These are phyloP conservation scores for Fusarium torulosum DNA, from an alignment of 2,329 filamentous ascomycete genomes.

Conservation along the genomic window DNA sequence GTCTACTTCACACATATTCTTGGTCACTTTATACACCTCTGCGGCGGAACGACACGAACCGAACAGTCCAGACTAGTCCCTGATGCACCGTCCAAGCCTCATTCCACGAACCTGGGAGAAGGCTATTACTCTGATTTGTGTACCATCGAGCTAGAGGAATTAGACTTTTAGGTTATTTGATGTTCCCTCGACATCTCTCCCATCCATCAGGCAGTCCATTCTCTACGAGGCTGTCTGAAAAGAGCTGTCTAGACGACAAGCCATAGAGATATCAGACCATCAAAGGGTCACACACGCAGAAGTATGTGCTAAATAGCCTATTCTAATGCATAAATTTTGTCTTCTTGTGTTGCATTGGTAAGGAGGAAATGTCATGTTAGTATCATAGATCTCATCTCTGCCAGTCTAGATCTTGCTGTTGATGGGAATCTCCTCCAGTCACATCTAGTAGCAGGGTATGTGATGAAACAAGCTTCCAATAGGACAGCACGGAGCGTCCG, in stretches of 20 bases:
- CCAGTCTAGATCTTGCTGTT: slow-evolving; percentile 20
- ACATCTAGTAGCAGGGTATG: not conserved
- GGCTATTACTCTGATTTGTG: slow-evolving; percentile 6
- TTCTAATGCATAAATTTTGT: slow-evolving; percentile 19
- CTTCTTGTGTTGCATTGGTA: slow-evolving; percentile 28
- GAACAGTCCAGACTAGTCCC: slow-evolving; percentile 17
- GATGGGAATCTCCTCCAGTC: slow-evolving; percentile 2
- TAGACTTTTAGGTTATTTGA: slow-evolving; percentile 42
- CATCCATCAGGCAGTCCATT: slow-evolving; percentile 21
- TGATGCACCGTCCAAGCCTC: slow-evolving; percentile 7
- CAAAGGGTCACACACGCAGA: slow-evolving; percentile 32
- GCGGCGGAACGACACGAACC: slow-evolving; percentile 33
- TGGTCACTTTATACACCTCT: not conserved
- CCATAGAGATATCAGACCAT: slow-evolving; percentile 32
- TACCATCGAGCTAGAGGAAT: slow-evolving; percentile 10
- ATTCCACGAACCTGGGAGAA: slow-evolving; percentile 24
- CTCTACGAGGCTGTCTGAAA: slow-evolving; percentile 21
- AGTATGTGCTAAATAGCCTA: slow-evolving; percentile 22
- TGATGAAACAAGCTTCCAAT: slow-evolving; percentile 12
- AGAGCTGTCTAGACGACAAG: slow-evolving; percentile 20
- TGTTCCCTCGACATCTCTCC: slow-evolving; percentile 4
- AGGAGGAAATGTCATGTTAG: slow-evolving; percentile 4
- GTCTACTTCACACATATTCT: slow-evolving; percentile 2
- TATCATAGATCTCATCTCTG: slow-evolving; percentile 42
- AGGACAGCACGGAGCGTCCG: not conserved